These are phyloP conservation scores for Penicillium palitans DNA, from an alignment of 2,329 filamentous ascomycete genomes.

Conservation along the genomic window DNA sequence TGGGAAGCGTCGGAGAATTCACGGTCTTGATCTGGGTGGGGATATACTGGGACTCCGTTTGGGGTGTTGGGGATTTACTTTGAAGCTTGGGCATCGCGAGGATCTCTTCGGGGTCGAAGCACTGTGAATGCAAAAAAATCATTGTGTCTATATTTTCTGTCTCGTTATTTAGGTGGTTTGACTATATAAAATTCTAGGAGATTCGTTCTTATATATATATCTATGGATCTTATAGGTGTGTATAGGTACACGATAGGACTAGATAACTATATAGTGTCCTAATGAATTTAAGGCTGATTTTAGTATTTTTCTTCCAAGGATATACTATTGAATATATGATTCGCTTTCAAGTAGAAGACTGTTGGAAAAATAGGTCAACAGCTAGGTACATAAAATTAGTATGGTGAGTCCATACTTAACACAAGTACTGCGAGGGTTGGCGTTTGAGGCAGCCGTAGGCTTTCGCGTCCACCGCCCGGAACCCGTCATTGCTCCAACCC, in stretches of 20 bases:
- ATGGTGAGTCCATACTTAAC: background rate
- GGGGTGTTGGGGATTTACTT: constrained; percentile 44
- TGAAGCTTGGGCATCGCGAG: constrained; percentile 33
- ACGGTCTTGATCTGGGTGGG: constrained; percentile 42
- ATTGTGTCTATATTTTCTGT: constrained; percentile 35
- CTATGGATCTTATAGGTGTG: background rate
- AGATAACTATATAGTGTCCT: too few species aligned
- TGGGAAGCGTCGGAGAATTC: constrained; percentile 42
- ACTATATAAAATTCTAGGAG: background rate
- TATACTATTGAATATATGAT: too few species aligned
- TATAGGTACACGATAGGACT: background rate
- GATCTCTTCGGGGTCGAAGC: constrained; percentile 29
- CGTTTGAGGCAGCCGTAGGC: constrained; percentile 25
- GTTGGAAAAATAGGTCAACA: background rate
- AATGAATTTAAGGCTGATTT: background rate
- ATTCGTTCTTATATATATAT: background rate
- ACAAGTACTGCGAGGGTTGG: background rate
- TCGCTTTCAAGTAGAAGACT: too few species aligned
- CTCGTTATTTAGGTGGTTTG: background rate
- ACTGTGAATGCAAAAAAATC: constrained; percentile 35
- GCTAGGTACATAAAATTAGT: constrained; percentile 6
- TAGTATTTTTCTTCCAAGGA: background rate
- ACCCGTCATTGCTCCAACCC: constrained; percentile 28
- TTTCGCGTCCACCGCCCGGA: constrained; percentile 31
- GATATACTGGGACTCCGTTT: constrained; percentile 42